Percentiles rank a stretch among this genome's conserved stretches.
Evolutionary conservation across 2,329 filamentous ascomycete genomes (phyloP).

Genomic region (Chaetothyriales sp.): DNA sequence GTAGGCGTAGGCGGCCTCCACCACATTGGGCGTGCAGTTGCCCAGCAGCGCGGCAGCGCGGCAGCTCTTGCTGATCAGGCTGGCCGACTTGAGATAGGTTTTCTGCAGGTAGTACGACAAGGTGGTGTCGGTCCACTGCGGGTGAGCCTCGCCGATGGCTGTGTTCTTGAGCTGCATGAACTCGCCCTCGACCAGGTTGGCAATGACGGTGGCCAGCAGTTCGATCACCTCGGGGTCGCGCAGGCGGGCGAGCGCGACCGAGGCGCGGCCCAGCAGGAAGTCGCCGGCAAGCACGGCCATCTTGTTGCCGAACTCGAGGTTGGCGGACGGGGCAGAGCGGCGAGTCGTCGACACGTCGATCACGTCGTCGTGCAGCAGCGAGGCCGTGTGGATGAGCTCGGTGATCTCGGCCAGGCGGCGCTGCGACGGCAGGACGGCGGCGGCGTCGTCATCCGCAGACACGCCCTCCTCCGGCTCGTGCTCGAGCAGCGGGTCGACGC

Average conservation of each 20-base stretch:
- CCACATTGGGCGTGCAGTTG: conserved; percentile 58
- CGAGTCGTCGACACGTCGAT: conserved; percentile 84
- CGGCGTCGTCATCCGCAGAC: conserved; percentile 30
- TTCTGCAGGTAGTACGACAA: conserved; percentile 93
- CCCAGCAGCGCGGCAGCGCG: conserved; percentile 79
- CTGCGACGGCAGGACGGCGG: conserved; percentile 74
- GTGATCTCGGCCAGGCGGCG: conserved; percentile 89
- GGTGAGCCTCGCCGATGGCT: conserved; percentile 69
- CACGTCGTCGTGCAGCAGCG: conserved; percentile 92
- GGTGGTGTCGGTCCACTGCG: conserved; percentile 74
- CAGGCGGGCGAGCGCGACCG: conserved; percentile 78
- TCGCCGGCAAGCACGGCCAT: conserved; percentile 98
- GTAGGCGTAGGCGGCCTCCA: conserved; percentile 83
- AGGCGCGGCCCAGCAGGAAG: conserved; percentile 83
- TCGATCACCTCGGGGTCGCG: conserved; percentile 91
- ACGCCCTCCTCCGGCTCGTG: conserved; percentile 24
- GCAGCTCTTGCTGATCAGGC: conserved; percentile 90
- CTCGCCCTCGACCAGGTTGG: conserved; percentile 93
- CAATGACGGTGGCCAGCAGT: conserved; percentile 87
- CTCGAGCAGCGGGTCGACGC: conserved; percentile 33
- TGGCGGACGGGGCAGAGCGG: conserved; percentile 73
- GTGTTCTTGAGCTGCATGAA: conserved; percentile 99
- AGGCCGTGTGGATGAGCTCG: conserved; percentile 93
- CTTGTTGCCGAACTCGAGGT: conserved; percentile 94
- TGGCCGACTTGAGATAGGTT: conserved; percentile 94